Evolutionary conservation across 495 filamentous ascomycete genomes (phyloP), one percentile per base, ranked within the genome.

Genomic region (Tuber magnatum): DNA sequence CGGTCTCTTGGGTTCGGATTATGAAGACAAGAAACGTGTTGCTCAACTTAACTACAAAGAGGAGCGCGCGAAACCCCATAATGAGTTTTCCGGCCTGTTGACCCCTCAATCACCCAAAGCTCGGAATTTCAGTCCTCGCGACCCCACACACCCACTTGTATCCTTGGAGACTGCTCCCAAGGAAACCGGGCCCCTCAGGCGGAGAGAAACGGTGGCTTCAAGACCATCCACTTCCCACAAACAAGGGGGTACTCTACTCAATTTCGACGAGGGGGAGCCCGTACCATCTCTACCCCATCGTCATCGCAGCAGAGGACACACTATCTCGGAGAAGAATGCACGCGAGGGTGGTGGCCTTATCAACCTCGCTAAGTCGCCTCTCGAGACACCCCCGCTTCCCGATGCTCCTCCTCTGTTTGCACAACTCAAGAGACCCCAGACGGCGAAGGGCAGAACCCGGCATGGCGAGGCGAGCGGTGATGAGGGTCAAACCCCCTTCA

Each of bases 1-100:
- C 10, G 81, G 81, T 22, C 81, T 83, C 70, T 40, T 83, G 8
- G 81, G 81, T 22, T 71, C 73, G 20, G 80, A 81, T 35, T 82
- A 82, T 73, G 80, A 82, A 44, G 80, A 79, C 65, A 81, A 80
- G 65, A 79, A 75, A 56, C 74, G 74, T 2, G 56, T 80, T 5
- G 80, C 80, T 48, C 74, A 80, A 43, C 65, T 77, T 41, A 68
- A 73, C 16, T 81, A 77, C 56, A 82, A 61, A 28, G 80, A 79
- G 16, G 80, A 81, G 43, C 74, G 77, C 8, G 32, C 65, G 32
- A 78, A 81, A 44, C 80, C 80, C 28, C 42, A 79, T 44, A 79
- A 72, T 22, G 77, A 79, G 69, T 79, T 69, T 70, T 69, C 76
- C 22, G 32, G 56, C 14, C 56, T 65, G 1, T 3, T 79, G 24